Conservation (phyloP, 495 filamentous ascomycete species). For the Penicillium ochrochloron region DNA sequence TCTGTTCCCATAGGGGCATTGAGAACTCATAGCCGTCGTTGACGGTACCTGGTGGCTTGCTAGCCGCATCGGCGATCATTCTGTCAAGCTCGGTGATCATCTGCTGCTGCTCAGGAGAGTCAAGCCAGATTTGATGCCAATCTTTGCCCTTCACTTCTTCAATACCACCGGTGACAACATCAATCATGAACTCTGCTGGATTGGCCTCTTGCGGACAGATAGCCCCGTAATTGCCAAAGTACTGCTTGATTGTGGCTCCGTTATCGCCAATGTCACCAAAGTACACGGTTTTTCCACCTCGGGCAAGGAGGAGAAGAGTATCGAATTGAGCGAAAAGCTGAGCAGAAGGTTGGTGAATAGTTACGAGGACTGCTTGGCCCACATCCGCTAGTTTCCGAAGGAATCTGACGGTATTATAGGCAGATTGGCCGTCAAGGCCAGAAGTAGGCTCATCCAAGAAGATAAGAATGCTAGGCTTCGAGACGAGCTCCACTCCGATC, state of each 20-base stretch:
- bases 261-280: conserved; percentile 66
- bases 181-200: conserved; percentile 92
- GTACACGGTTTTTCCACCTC: conserved; percentile 72
- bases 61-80: conserved; percentile 50
- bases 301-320: conserved; percentile 66
- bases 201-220: conserved; percentile 73
- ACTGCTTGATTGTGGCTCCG: conserved; percentile 58
- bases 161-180: conserved; percentile 62
- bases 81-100: conserved; percentile 58
- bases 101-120: conserved; percentile 52
- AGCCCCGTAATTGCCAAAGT: conserved; percentile 78
- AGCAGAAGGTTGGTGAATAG: conserved; percentile 77
- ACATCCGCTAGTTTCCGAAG: conserved; percentile 65
- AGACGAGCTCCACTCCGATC: conserved; percentile 70
- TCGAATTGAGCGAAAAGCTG: conserved; percentile 77
- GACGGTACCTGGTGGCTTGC: conserved; percentile 34
- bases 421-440: conserved; percentile 65
- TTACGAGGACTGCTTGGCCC: conserved; percentile 72
- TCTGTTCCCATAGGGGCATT: conserved; percentile 59
- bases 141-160: conserved; percentile 44
- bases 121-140: conserved; percentile 68
- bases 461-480: conserved; percentile 67
- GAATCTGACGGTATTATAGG: conserved; percentile 67
- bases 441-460: conserved; percentile 81
- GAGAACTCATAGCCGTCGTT: conserved; percentile 58